Base-by-base conservation (phyloP, 768 basidiomycete genomes). In the Russula griseocarnosa region DNA sequence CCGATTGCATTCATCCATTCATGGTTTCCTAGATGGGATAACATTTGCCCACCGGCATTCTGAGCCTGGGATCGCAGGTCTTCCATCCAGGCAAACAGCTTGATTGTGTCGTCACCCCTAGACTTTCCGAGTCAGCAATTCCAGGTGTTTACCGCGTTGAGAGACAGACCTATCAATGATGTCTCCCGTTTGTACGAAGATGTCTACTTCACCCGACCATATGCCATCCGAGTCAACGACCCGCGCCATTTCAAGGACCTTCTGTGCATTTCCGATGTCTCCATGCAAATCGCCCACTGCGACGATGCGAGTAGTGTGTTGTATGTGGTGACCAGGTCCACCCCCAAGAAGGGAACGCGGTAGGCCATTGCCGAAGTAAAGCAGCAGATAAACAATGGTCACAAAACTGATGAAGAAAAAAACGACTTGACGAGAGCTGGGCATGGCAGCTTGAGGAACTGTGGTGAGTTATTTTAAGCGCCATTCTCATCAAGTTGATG, bases 231-330 rank as follows among this genome's bases (percentile, higher is more conserved):
- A 80, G 69, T 94, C 86, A 3, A 88, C 84, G 5, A 98, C 87
- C 1, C 81, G 80, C 1, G 92, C 84, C 79, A 94, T 93, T 40
- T 86, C 79, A 34, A 98, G 78, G 24, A 98, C 93, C 47, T 79
- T 81, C 67, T 82, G 82, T 13, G 94, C 88, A 72, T 95, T 96
- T 0, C 79, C 77, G 32, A 91, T 71, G 76, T 97, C 94, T 0
- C 96, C 94, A 69, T 98, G 96, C 38, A 98, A 75, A 69, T 98
- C 96, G 0, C 94, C 94, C 0, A 97, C 88, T 13, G 92, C 94
- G 0, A 96, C 85, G 26, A 98, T 89, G 66, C 83, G 84, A 70
- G 71, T 32, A 36, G 64, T 46, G 20, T 55, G 55, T 30, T 24
- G n/a, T 44, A 57, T 22, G 26, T 32, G 55, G 34, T 5, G 34